A percentile compares a stretch with the other conserved stretches of the same genome.
Conservation (phyloP, 2,329 filamentous ascomycete genomes). For the Elsinoe arachidis region DNA sequence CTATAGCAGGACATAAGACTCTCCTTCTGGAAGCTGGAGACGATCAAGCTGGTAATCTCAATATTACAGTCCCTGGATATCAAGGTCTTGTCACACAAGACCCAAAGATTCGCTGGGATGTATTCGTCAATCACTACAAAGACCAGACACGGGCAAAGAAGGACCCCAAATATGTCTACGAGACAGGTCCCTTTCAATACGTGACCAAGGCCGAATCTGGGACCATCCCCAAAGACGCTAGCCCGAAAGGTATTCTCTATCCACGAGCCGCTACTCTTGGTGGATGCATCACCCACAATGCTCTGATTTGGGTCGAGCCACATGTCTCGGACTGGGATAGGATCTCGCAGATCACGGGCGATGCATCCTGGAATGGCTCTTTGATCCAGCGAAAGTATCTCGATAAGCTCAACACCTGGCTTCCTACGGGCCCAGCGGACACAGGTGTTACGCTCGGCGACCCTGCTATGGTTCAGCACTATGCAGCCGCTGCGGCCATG, state of each 20-base stretch:
- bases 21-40: constrained; percentile 55
- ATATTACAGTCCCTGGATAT: constrained; percentile 48
- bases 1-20: constrained; percentile 49
- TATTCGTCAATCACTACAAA: constrained; percentile 54
- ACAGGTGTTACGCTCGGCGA: constrained; percentile 19
- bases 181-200: constrained; percentile 40
- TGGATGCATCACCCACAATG: constrained; percentile 54
- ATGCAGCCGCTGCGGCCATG: constrained; percentile 16
- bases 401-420: constrained; percentile 35
- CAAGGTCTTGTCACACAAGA: constrained; percentile 48
- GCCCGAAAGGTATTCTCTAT: constrained; percentile 47
- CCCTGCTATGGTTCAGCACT: constrained; percentile 17
- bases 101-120: constrained; percentile 51
- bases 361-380: constrained; percentile 46
- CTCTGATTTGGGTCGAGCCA: constrained; percentile 51
- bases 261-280: constrained; percentile 50
- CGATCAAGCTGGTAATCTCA: constrained; percentile 44
- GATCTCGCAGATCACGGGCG: constrained; percentile 51
- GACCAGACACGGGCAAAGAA: constrained; percentile 44
- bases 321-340: constrained; percentile 51
- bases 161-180: constrained; percentile 53
- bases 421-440: constrained; percentile 19
- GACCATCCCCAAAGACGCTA: constrained; percentile 43
- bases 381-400: constrained; percentile 50
- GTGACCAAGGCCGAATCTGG: constrained; percentile 44